Evolutionary conservation across 2,329 filamentous ascomycete species (phyloP), one percentile per base, ranked within the genome.

Genomic region (Monosporascus cannonballus): DNA sequence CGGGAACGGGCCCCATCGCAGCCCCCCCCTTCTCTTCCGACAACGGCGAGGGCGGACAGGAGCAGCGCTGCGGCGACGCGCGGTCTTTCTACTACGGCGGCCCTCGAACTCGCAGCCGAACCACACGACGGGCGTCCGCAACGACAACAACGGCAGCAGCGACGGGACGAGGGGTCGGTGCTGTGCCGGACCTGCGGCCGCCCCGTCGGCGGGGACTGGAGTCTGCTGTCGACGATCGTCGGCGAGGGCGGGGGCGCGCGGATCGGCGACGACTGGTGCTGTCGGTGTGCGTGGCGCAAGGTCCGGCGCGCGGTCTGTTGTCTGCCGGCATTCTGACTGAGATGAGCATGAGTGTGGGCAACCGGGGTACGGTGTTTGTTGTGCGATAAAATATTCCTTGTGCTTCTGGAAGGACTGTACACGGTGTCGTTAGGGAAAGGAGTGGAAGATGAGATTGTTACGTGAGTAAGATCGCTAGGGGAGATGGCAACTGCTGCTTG

Each of bases 241-340:
- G 61, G 63, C 3, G 48, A 37, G 8, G 58, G 62, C 2, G 39
- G 24, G 6, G 61, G 61, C 1, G 44, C 51, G 25, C 51, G 63
- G 24, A 55, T 57, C 1, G 60, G 62, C 3, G 36, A 50, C 0
- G 58, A 63, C 14, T 64, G 61, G 61, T 65, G 63, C 34, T 47
- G 56, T n/a, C 52, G 61, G 8, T 65, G 63, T 38, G 60, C 59
- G 18, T 61, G 56, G 49, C 48, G 62, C 39, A 63, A 61, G 39
- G 39, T 5, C 30, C 30, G 30, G 11, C 11, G 17, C 39, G 39
- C 6, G n/a, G 14, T 14, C n/a, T 20, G 39, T 24, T 18, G 20
- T 42, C n/a, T 18, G 38, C 18, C 38, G 6, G 3, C 38, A 6
- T 14, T 34, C 30, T 14, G 30, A 34, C 30, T 14, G 30, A 14